Evolutionary conservation across 768 basidiomycete species (phyloP).

Genomic region (Tulasnella sp.): DNA sequence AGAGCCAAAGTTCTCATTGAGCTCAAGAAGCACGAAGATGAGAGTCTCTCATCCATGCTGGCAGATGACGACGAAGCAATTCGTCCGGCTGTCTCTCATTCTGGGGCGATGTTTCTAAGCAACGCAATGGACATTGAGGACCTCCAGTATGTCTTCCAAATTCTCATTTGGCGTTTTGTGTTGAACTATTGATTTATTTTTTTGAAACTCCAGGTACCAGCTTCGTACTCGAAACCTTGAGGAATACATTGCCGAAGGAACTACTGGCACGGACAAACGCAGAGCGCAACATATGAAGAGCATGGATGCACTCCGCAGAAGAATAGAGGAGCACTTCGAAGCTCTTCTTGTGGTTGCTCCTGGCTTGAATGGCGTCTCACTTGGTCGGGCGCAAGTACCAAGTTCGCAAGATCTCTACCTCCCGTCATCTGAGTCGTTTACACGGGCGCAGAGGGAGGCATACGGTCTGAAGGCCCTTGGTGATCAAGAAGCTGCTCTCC

Average conservation of each 20-base stretch:
- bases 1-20: neutral
- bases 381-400: neutral
- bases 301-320: neutral
- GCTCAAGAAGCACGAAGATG: neutral
- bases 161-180: neutral
- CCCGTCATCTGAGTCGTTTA: neutral
- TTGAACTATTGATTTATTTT: no score
- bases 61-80: neutral
- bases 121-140: neutral
- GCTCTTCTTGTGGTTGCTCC: neutral
- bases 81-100: neutral
- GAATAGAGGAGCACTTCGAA: neutral
- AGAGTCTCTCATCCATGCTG: neutral
- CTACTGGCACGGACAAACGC: neutral
- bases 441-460: neutral
- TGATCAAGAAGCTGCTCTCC: neutral
- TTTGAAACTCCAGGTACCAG: neutral
- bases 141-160: neutral
- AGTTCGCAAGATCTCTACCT: neutral
- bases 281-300: neutral
- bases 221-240: neutral
- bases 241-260: neutral
- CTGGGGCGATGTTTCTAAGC: neutral
- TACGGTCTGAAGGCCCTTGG: neutral
- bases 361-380: neutral